Conservation (phyloP, 2,329 filamentous ascomycete species). For the Diplodia scrobiculata region DNA sequence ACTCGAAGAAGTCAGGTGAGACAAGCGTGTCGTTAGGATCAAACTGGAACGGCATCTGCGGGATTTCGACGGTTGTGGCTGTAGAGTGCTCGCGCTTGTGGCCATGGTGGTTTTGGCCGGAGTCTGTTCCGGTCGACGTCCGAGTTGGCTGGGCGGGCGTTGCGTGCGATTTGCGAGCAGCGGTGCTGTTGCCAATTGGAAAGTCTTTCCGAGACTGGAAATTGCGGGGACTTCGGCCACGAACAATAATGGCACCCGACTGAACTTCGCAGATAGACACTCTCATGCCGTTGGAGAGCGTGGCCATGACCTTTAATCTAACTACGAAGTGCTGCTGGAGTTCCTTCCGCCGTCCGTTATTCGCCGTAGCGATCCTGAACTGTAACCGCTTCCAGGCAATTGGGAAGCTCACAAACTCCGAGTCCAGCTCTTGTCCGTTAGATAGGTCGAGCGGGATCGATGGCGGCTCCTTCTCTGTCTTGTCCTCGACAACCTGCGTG, state of each 20-base stretch:
- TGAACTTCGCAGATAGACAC: conserved; percentile 79
- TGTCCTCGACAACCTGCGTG: conserved; percentile 66
- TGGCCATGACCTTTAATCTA: conserved; percentile 81
- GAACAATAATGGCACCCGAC: conserved; percentile 89
- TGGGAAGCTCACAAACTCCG: conserved; percentile 85
- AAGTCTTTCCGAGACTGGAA: conserved; percentile 94
- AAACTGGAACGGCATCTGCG: conserved; percentile 48
- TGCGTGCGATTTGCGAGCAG: conserved; percentile 64
- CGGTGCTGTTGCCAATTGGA: conserved; percentile 77
- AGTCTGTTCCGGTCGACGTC: conserved; percentile 43
- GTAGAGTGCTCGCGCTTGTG: conserved; percentile 37
- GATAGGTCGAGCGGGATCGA: conserved; percentile 72
- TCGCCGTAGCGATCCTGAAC: conserved; percentile 92
- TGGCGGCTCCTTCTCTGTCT: conserved; percentile 81
- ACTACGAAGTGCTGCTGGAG: conserved; percentile 95
- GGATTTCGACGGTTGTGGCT: conserved; percentile 37
- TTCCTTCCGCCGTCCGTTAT: conserved; percentile 92
- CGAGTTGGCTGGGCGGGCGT: conserved; percentile 41
- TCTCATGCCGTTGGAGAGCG: conserved; percentile 79
- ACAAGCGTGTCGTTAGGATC: conserved; percentile 46
- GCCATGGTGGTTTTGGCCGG: conserved; percentile 33
- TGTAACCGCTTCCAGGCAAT: conserved; percentile 93
- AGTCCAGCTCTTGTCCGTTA: conserved; percentile 69
- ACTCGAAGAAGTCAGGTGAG: conserved; percentile 49
- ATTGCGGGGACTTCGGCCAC: conserved; percentile 88